Percentiles rank a stretch among this genome's conserved stretches.
Conservation (phyloP, 2,329 filamentous ascomycete genomes). For the Alternaria gansuensis region DNA sequence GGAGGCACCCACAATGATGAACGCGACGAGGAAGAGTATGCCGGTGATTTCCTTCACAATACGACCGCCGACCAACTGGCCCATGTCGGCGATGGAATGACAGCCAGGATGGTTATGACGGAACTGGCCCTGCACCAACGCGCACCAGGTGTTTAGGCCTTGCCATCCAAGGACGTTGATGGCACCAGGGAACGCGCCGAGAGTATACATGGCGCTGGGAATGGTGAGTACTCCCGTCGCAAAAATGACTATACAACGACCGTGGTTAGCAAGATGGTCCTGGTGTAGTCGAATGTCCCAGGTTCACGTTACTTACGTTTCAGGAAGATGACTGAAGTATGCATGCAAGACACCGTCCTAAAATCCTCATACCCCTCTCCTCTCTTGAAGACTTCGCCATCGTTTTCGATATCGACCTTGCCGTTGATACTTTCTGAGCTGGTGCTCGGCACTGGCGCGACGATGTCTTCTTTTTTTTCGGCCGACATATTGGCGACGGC, state of each 20-base stretch:
- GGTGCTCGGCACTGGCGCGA: constrained; percentile 35
- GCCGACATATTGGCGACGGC: constrained; percentile 29
- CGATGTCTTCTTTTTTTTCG: constrained; percentile 40
- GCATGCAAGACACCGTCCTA: constrained; percentile 63
- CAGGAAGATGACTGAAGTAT: constrained; percentile 63
- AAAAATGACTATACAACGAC: constrained; percentile 52
- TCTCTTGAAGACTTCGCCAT: constrained; percentile 62
- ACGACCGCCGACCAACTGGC: constrained; percentile 62
- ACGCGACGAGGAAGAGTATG: constrained; percentile 65
- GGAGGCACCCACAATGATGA: constrained; percentile 65
- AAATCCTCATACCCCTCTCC: constrained; percentile 61
- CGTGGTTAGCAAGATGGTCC: background rate
- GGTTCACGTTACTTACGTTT: constrained; percentile 49
- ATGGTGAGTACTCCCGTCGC: constrained; percentile 62
- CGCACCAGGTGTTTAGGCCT: constrained; percentile 60
- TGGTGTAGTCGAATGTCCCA: background rate
- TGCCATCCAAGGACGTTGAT: constrained; percentile 60
- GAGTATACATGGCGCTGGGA: constrained; percentile 58
- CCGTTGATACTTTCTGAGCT: constrained; percentile 33
- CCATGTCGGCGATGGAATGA: constrained; percentile 67
- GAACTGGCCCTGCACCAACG: constrained; percentile 62
- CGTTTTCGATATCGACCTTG: constrained; percentile 43
- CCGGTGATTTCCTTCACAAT: constrained; percentile 63
- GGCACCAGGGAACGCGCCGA: constrained; percentile 60
- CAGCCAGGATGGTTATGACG: constrained; percentile 61